Evolutionary conservation across 352 stramenopile genomes (phyloP), one percentile per base, ranked within the genome.

Genomic region (Phytopythium mirpurense): DNA sequence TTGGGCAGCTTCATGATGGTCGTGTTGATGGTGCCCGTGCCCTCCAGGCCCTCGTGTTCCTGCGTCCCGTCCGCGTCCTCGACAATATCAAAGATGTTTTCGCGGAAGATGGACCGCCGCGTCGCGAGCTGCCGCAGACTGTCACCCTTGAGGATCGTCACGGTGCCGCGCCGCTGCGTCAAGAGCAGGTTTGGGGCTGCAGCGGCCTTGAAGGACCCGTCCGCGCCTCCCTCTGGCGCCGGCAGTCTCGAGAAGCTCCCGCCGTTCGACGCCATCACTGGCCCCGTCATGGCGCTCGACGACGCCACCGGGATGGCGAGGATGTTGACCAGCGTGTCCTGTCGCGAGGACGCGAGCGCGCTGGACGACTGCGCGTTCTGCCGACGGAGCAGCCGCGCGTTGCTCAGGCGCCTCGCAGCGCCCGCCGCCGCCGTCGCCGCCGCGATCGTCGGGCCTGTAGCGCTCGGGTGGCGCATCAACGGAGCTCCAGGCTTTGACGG

Each of bases 21-120:
- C 19, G 78, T 76, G 42, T 53, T 71, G 35, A 68, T 73, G 5
- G 38, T 41, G 2, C 52, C 23, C 2, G 45, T 43, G 14, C 60
- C 51, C 2, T 65, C 57, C 2, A 63, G 59, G 23, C 57, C 57
- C 32, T 74, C 50, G 10, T 60, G 59, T 14, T 70, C 56, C 11
- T 56, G 57, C 7, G 72, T 70, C 6, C 62, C 64, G 19, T 86
- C 72, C 9, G 78, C 69, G 42, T 89, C 78, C 51, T 90, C 77
- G 2, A 90, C 74, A 40, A 88, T 86, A 43, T 88, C 77, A 56
- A 90, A 88, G 14, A 88, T 86, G 51, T 90, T 87, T 26, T 88
- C 77, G 23, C 72, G 61, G 23, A 86, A 66, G 24, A 84, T 62
- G 0, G 78, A 82, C 18, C 67, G 59, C 23, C 74, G 68, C 2